Conservation (phyloP, 306 rosid genomes). For the Senna siamea region DNA sequence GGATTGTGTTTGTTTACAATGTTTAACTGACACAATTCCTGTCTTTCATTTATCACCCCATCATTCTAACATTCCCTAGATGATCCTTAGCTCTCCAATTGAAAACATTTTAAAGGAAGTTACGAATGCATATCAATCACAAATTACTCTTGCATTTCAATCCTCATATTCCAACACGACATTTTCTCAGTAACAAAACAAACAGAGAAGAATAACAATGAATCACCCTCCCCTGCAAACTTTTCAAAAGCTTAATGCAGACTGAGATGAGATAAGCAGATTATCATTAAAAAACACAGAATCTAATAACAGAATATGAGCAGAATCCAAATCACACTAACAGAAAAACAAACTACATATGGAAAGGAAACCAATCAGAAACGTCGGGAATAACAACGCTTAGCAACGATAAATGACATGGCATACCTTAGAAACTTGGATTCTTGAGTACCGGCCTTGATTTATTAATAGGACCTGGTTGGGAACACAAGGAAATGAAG, state of each 20-base stretch:
- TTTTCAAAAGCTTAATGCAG: constrained; percentile 32
- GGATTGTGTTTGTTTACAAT: neutral
- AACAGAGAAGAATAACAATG: constrained; percentile 24
- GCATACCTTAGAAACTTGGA: constrained; percentile 42
- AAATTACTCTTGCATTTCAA: constrained; percentile 9
- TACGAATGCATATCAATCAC: neutral
- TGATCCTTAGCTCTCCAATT: neutral
- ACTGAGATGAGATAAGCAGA: constrained; percentile 37
- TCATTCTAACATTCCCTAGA: neutral
- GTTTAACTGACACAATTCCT: neutral
- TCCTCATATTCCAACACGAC: constrained; percentile 31
- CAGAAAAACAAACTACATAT: constrained; percentile 18
- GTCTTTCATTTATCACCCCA: constrained; percentile 19
- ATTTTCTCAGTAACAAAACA: constrained; percentile 28
- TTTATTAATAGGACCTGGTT: constrained; percentile 19
- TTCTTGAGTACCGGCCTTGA: constrained; percentile 27
- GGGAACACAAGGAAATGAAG: constrained; percentile 1
- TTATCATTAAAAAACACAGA: constrained; percentile 35
- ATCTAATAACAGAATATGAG: constrained; percentile 35
- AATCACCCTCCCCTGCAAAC: constrained; percentile 39
- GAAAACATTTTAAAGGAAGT: neutral
- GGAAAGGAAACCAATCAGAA: neutral
- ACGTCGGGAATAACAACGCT: constrained; percentile 39
- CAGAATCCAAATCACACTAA: constrained; percentile 36
- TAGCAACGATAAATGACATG: constrained; percentile 15